phyloP scores from a whole-genome alignment of 208 protist species.

The Spongospora subterranea region DNA sequence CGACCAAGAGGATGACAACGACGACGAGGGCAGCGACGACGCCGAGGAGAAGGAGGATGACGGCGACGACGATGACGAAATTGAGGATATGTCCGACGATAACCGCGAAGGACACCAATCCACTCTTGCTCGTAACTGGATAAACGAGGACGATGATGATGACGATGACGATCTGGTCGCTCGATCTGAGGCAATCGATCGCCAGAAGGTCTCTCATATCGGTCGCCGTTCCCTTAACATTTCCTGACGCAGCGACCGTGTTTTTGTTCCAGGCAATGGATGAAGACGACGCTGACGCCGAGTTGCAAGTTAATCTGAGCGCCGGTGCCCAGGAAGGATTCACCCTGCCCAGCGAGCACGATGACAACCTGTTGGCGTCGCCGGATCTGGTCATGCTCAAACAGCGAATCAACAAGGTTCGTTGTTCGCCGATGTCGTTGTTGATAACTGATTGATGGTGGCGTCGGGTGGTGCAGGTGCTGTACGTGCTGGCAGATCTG shows the following conservation, averaged over 20 bases:
- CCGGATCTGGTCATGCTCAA: conserved; percentile 73
- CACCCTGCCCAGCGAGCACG: conserved; percentile 66
- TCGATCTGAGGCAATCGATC: neutral
- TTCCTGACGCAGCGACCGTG: neutral
- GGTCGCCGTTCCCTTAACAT: neutral
- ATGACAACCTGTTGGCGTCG: conserved; percentile 42
- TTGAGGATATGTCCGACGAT: conserved; percentile 59
- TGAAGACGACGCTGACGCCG: conserved; percentile 54
- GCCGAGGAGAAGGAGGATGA: conserved; percentile 51
- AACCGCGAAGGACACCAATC: conserved; percentile 63
- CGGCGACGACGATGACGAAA: conserved; percentile 54
- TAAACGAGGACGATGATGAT: neutral
- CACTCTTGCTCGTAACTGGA: neutral
- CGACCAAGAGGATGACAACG: conserved; percentile 58
- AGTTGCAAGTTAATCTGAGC: conserved; percentile 57
- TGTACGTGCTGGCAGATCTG: conserved; percentile 87
- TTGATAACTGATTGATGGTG: neutral
- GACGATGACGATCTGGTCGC: neutral
- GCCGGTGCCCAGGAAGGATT: conserved; percentile 58
- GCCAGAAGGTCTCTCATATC: neutral
- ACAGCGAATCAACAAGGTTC: conserved; percentile 83
- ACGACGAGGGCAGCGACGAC: conserved; percentile 60
- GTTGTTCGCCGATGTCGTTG: conserved; percentile 47
- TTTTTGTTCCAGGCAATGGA: neutral
- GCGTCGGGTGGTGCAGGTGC: conserved; percentile 79